A percentile compares a stretch with the other conserved stretches of the same genome.
phyloP scores from a whole-genome alignment of 345 rosid species.

The Lepidium didymum region DNA sequence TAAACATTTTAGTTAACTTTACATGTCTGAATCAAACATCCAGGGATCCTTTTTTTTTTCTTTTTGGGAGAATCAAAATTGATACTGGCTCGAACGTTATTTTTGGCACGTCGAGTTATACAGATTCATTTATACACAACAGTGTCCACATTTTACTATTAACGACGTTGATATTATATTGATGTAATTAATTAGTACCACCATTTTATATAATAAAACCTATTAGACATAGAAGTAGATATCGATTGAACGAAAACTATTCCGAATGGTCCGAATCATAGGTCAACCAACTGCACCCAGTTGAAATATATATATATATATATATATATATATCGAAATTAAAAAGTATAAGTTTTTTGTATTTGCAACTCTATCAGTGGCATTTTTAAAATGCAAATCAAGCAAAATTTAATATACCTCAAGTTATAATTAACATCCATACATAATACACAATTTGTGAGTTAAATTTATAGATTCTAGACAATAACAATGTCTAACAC shows the following conservation, averaged over 20 bases:
- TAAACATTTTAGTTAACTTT: not conserved
- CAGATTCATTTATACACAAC: not conserved
- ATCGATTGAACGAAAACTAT: not conserved
- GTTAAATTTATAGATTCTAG: too few species aligned
- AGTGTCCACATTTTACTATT: not conserved
- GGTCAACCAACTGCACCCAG: not conserved
- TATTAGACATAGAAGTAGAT: not conserved
- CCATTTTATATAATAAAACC: not conserved
- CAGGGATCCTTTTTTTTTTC: not conserved
- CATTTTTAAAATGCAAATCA: too few species aligned
- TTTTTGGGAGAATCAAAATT: not conserved
- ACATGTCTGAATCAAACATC: not conserved
- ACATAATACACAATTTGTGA: too few species aligned
- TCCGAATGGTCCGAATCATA: not conserved
- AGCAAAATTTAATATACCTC: too few species aligned
- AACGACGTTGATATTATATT: not conserved
- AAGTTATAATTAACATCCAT: too few species aligned
- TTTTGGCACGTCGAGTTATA: slow-evolving; percentile 10
- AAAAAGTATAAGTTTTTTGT: too few species aligned
- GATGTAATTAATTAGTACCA: not conserved
- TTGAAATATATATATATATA: not conserved
- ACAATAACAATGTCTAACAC: too few species aligned
- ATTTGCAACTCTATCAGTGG: too few species aligned
- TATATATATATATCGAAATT: too few species aligned
- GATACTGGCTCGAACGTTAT: slow-evolving; percentile 14